Evolutionary conservation across 2,329 filamentous ascomycete genomes (phyloP).

Genomic region (Microdochium trichocladiopsis): DNA sequence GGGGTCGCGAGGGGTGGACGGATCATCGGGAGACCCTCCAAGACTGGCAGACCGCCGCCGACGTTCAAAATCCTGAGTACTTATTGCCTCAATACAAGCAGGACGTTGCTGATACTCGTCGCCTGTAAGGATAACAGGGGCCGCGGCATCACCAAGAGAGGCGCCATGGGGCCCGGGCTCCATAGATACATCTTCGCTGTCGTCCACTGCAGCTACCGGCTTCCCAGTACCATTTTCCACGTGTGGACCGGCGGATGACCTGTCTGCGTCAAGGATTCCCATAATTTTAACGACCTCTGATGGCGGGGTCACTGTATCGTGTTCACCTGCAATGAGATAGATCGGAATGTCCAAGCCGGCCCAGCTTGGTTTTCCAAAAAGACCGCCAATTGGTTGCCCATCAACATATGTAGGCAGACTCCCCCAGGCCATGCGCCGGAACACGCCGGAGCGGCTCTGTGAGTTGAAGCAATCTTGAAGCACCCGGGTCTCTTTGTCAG

Average conservation of each 20-base stretch:
- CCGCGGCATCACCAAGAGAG: constrained; percentile 38
- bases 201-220: not conserved
- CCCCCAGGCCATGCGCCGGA: constrained; percentile 73
- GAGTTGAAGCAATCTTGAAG: constrained; percentile 71
- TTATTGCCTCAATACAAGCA: constrained; percentile 29
- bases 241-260: not conserved
- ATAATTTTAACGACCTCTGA: constrained; percentile 64
- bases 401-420: constrained; percentile 53
- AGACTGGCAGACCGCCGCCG: constrained; percentile 12
- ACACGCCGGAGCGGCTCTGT: constrained; percentile 77
- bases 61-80: constrained; percentile 27
- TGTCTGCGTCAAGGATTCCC: constrained; percentile 14
- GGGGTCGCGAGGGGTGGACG: constrained; percentile 39
- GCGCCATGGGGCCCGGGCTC: constrained; percentile 14
- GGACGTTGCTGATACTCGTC: constrained; percentile 22
- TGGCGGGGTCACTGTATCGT: constrained; percentile 70
- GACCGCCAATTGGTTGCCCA: constrained; percentile 48
- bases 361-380: constrained; percentile 69
- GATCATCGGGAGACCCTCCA: constrained; percentile 25
- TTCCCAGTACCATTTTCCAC: not conserved
- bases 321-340: constrained; percentile 70
- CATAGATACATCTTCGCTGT: not conserved
- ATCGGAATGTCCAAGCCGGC: constrained; percentile 64
- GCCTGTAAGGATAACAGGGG: constrained; percentile 33
- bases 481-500: constrained; percentile 57